A percentile compares a stretch with the other conserved stretches of the same genome.
Conservation (phyloP, 2,329 filamentous ascomycete species). For the Trichoderma brevicompactum region DNA sequence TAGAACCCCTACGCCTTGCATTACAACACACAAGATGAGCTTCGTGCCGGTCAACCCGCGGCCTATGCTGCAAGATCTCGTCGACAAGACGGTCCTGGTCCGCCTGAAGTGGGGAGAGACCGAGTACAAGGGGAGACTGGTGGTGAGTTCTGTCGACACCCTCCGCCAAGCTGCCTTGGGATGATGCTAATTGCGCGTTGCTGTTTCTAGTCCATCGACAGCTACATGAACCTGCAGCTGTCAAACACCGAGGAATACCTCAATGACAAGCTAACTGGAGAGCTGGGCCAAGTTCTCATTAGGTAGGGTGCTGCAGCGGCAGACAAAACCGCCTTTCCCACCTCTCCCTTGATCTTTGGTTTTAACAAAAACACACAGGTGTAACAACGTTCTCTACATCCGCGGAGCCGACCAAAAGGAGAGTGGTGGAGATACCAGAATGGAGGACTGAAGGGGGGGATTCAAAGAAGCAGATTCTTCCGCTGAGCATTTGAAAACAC, state of each 20-base stretch:
- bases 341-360: not conserved
- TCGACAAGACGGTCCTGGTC: conserved; percentile 88
- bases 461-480: not conserved
- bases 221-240: conserved; percentile 98
- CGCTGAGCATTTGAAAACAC: conserved; percentile 1
- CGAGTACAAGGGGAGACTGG: conserved; percentile 92
- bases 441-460: conserved; percentile 53
- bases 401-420: conserved; percentile 59
- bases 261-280: conserved; percentile 81
- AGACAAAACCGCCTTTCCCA: not conserved
- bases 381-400: conserved; percentile 98
- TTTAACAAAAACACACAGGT: conserved; percentile 54
- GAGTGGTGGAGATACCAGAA: conserved; percentile 56
- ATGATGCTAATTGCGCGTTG: conserved; percentile 12
- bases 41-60: conserved; percentile 96
- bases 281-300: conserved; percentile 89
- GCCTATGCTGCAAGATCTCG: conserved; percentile 90
- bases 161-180: not conserved
- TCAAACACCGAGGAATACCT: conserved; percentile 91
- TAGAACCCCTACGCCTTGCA: not conserved
- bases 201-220: conserved; percentile 70
- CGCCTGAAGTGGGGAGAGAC: conserved; percentile 98
- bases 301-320: conserved; percentile 56
- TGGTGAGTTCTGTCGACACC: conserved; percentile 43
- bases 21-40: conserved; percentile 40